Evolutionary conservation across 768 basidiomycete species (phyloP).

Genomic region (Boletus vinaceobasis): DNA sequence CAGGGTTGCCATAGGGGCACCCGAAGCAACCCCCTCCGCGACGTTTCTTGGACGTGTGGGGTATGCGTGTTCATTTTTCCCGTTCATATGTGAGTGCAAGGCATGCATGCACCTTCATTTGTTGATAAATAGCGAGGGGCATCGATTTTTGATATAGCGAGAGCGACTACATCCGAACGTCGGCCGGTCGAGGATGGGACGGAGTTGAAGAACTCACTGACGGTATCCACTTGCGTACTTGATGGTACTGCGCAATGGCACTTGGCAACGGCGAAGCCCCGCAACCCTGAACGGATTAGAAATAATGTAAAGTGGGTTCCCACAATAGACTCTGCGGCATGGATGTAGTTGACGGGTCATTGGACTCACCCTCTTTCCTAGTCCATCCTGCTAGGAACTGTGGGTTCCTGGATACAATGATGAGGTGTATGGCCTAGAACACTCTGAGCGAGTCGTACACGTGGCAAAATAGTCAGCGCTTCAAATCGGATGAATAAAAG

Average conservation of each 20-base stretch:
- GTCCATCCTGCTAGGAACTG: background rate
- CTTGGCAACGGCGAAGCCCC: background rate
- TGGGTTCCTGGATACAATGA: too few relatives aligned
- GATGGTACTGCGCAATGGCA: background rate
- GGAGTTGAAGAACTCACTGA: slow-evolving; percentile 1
- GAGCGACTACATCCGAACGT: background rate
- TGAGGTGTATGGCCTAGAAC: too few relatives aligned
- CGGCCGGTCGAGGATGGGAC: background rate
- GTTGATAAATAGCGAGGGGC: background rate
- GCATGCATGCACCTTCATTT: background rate
- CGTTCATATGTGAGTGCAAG: background rate
- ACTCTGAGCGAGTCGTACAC: too few relatives aligned
- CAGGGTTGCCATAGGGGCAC: slow-evolving; percentile 1
- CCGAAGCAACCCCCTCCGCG: background rate
- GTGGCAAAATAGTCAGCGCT: too few relatives aligned
- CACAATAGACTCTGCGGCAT: background rate
- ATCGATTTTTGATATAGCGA: background rate
- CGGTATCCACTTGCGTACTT: background rate
- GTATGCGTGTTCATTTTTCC: too few relatives aligned
- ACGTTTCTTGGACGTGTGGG: background rate
- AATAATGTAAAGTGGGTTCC: background rate
- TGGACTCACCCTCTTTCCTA: too few relatives aligned
- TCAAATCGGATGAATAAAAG: background rate
- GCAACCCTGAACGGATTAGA: background rate
- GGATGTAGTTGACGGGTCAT: background rate